Percentiles rank a stretch among this genome's conserved stretches.
Conservation (phyloP, 1,284 basidiomycete genomes). For the Dichomitus squalens region DNA sequence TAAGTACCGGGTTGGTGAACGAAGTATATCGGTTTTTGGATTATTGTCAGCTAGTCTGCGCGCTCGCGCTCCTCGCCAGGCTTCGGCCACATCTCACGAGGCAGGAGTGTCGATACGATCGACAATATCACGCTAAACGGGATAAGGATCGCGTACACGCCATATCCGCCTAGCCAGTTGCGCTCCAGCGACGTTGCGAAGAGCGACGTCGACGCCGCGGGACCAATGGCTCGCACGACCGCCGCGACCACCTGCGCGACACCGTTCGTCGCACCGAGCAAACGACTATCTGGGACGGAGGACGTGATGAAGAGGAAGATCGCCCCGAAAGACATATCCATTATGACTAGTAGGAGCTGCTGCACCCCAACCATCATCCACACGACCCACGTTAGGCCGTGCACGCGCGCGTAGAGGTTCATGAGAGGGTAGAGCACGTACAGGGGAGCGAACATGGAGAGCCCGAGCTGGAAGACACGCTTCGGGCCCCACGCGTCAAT, state of each 20-base stretch:
- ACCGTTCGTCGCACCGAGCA: slow-evolving; percentile 80
- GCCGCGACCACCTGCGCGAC: slow-evolving; percentile 40
- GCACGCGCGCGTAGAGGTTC: slow-evolving; percentile 37
- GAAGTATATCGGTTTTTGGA: background rate
- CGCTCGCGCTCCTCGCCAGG: slow-evolving; percentile 3
- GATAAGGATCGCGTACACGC: slow-evolving; percentile 36
- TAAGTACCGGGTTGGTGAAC: background rate
- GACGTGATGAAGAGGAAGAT: slow-evolving; percentile 53
- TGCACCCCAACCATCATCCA: slow-evolving; percentile 38
- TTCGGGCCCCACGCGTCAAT: slow-evolving; percentile 59
- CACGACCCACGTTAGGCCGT: slow-evolving; percentile 29
- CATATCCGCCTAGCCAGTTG: slow-evolving; percentile 36
- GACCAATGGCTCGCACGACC: slow-evolving; percentile 68
- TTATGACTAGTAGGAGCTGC: slow-evolving; percentile 30
- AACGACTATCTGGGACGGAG: slow-evolving; percentile 59
- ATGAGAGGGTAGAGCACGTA: slow-evolving; percentile 63
- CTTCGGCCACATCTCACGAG: slow-evolving; percentile 23
- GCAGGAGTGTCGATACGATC: slow-evolving; percentile 23
- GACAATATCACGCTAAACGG: slow-evolving; percentile 19
- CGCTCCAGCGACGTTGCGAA: slow-evolving; percentile 67
- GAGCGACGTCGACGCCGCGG: slow-evolving; percentile 65
- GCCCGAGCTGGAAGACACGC: slow-evolving; percentile 51
- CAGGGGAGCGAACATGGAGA: slow-evolving; percentile 51
- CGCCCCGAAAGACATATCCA: slow-evolving; percentile 38
- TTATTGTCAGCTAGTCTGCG: background rate